Conservation (phyloP, 768 basidiomycete species). For the Candolleomyces eurysporus region DNA sequence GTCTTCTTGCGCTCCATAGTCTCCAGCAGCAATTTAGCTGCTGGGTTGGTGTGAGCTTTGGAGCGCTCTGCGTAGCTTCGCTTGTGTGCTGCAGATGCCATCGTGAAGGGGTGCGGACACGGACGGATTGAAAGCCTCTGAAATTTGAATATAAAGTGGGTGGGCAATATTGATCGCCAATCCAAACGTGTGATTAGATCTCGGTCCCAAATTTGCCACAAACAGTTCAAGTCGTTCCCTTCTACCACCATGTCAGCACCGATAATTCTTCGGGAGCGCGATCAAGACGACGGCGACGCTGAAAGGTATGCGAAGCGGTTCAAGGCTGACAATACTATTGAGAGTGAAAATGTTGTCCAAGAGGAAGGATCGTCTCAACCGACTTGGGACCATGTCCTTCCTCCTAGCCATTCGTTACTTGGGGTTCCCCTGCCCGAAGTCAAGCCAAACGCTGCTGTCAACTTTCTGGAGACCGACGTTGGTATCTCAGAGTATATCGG, state of each 20-base stretch:
- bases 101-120: slow-evolving; percentile 8
- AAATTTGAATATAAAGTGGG: slow-evolving; percentile 8
- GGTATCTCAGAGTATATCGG: slow-evolving; percentile 89
- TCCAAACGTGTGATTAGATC: slow-evolving; percentile 2
- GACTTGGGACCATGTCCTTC: slow-evolving; percentile 42
- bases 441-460: slow-evolving; percentile 48
- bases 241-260: slow-evolving; percentile 31
- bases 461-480: slow-evolving; percentile 77
- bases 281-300: slow-evolving; percentile 43
- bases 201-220: too few species aligned
- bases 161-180: not conserved
- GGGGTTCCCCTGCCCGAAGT: slow-evolving; percentile 53
- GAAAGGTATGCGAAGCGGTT: slow-evolving; percentile 45
- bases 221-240: slow-evolving; percentile 7
- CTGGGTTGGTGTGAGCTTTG: slow-evolving; percentile 59
- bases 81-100: slow-evolving; percentile 36
- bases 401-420: slow-evolving; percentile 72
- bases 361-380: slow-evolving; percentile 9
- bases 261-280: slow-evolving; percentile 46
- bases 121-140: slow-evolving; percentile 3
- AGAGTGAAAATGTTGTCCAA: not conserved
- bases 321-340: slow-evolving; percentile 30
- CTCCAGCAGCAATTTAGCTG: slow-evolving; percentile 75
- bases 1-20: slow-evolving; percentile 84
- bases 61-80: slow-evolving; percentile 66